These are phyloP conservation scores for Sphaerostilbella broomeana DNA, from an alignment of 2,329 filamentous ascomycete genomes.

Conservation along the genomic window DNA sequence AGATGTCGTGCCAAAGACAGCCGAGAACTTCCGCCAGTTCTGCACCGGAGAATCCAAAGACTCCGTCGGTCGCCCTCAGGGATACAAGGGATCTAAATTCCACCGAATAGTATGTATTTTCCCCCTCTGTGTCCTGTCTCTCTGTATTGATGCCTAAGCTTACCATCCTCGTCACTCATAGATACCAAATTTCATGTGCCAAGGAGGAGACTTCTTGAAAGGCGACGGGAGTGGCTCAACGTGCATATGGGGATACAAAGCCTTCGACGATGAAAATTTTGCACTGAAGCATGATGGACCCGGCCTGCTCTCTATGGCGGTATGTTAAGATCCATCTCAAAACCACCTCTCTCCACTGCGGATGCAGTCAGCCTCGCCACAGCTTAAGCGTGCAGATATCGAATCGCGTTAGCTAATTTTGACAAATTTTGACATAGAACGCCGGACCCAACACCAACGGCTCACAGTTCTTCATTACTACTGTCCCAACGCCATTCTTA, in stretches of 20 bases:
- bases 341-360: not conserved
- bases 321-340: slow-evolving; percentile 38
- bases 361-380: not conserved
- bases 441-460: slow-evolving; percentile 89
- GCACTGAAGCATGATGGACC: slow-evolving; percentile 67
- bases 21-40: slow-evolving; percentile 95
- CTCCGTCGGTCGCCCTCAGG: slow-evolving; percentile 68
- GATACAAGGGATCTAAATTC: slow-evolving; percentile 92
- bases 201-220: slow-evolving; percentile 92
- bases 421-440: slow-evolving; percentile 50
- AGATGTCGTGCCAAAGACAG: slow-evolving; percentile 76
- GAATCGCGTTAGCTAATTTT: not conserved
- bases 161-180: slow-evolving; percentile 27
- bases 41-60: slow-evolving; percentile 91
- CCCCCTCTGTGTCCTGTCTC: slow-evolving; percentile 10
- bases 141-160: not conserved
- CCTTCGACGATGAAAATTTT: slow-evolving; percentile 91
- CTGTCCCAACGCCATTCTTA: slow-evolving; percentile 76
- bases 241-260: slow-evolving; percentile 78
- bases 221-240: slow-evolving; percentile 85
- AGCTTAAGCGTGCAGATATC: too few species aligned
- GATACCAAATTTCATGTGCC: slow-evolving; percentile 97
- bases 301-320: slow-evolving; percentile 88
- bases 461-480: slow-evolving; percentile 96
- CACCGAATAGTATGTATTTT: slow-evolving; percentile 70